Conservation (phyloP, 2,329 filamentous ascomycete genomes). For the Microdochium nivale region DNA sequence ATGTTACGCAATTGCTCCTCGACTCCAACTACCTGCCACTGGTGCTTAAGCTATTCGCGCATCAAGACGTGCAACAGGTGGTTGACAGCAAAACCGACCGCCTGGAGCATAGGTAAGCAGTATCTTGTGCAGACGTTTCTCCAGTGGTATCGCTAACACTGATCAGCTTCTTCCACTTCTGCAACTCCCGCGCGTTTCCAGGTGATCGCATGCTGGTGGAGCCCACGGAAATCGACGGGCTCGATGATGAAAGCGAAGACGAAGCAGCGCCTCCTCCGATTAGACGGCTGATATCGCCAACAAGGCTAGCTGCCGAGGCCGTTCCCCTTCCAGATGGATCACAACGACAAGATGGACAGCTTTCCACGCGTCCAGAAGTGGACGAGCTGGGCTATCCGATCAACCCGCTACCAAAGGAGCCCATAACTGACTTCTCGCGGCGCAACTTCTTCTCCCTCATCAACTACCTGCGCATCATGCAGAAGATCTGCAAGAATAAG, state of each 20-base stretch:
- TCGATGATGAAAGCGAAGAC: slow-evolving; percentile 52
- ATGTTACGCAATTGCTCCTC: slow-evolving; percentile 82
- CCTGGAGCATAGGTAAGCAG: slow-evolving; percentile 64
- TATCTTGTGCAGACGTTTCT: no score
- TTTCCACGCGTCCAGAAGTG: slow-evolving; percentile 48
- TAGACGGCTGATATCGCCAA: slow-evolving; percentile 43
- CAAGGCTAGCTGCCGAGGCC: slow-evolving; percentile 21
- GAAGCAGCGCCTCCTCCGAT: slow-evolving; percentile 84
- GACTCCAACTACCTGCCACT: slow-evolving; percentile 94
- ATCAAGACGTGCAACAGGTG: slow-evolving; percentile 86
- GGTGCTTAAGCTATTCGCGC: slow-evolving; percentile 84
- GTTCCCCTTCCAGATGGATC: slow-evolving; percentile 32
- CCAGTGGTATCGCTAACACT: slow-evolving; percentile 11
- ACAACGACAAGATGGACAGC: slow-evolving; percentile 19
- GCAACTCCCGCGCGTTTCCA: slow-evolving; percentile 40
- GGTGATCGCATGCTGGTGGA: slow-evolving; percentile 16
- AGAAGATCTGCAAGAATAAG: slow-evolving; percentile 95
- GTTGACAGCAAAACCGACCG: slow-evolving; percentile 81
- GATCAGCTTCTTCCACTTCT: slow-evolving; percentile 81
- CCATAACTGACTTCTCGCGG: slow-evolving; percentile 84
- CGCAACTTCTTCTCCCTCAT: slow-evolving; percentile 94
- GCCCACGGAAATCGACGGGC: slow-evolving; percentile 21
- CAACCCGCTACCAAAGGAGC: slow-evolving; percentile 58
- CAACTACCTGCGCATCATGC: slow-evolving; percentile 91
- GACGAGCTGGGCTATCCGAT: slow-evolving; percentile 83